These are phyloP conservation scores for Phytophthora niederhauseri DNA, from an alignment of 352 stramenopile genomes.

Conservation along the genomic window DNA sequence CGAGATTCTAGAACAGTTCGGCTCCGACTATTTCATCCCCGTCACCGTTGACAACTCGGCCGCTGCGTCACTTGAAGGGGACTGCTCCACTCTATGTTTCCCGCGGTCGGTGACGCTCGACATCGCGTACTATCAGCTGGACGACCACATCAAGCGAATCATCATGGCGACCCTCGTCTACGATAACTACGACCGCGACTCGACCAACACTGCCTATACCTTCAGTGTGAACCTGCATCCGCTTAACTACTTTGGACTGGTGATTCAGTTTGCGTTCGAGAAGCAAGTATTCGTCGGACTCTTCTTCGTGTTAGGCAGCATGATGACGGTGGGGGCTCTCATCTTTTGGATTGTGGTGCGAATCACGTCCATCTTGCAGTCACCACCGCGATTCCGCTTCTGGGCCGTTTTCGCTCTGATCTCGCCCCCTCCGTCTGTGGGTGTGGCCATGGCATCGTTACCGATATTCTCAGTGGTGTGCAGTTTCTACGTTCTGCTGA, in stretches of 20 bases:
- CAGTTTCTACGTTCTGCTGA: slow-evolving; percentile 74
- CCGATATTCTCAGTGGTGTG: slow-evolving; percentile 82
- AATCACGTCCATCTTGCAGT: slow-evolving; percentile 92
- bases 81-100: slow-evolving; percentile 93
- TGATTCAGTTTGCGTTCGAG: slow-evolving; percentile 97
- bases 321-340: slow-evolving; percentile 81
- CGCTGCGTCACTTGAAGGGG: slow-evolving; percentile 72
- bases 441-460: slow-evolving; percentile 88
- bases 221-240: slow-evolving; percentile 92
- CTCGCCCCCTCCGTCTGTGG: slow-evolving; percentile 84
- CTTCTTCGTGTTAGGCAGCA: slow-evolving; percentile 92
- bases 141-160: slow-evolving; percentile 92
- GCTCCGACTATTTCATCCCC: slow-evolving; percentile 95
- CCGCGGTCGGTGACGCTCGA: slow-evolving; percentile 93
- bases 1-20: slow-evolving; percentile 51
- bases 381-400: slow-evolving; percentile 92
- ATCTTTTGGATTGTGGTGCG: slow-evolving; percentile 93
- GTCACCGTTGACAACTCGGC: slow-evolving; percentile 92
- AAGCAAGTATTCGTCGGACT: slow-evolving; percentile 93
- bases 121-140: slow-evolving; percentile 96
- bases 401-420: slow-evolving; percentile 93
- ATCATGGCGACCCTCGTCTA: slow-evolving; percentile 90
- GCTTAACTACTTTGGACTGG: slow-evolving; percentile 95
- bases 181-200: slow-evolving; percentile 94
- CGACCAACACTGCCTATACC: slow-evolving; percentile 87